Evolutionary conservation across 495 filamentous ascomycete genomes (phyloP).

Genomic region (Penicillium verhagenii): DNA sequence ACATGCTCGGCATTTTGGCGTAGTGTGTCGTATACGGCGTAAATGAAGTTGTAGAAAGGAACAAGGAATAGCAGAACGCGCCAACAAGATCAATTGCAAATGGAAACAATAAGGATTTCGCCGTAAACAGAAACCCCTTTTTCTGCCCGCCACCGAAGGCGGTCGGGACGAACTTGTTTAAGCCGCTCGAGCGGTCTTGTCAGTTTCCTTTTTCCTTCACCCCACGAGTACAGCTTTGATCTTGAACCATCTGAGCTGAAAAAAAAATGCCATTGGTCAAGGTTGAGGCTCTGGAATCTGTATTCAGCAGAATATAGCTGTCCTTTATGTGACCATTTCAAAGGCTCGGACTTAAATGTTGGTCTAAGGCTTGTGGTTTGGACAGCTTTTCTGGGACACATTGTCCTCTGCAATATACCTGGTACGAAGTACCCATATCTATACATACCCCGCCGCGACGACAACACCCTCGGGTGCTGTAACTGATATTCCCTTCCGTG

Average conservation of each 20-base stretch:
- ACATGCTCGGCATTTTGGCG: conserved; percentile 69
- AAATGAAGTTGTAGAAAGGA: background rate
- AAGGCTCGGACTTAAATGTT: conserved; percentile 6
- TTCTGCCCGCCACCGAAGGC: conserved; percentile 18
- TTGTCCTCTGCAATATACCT: background rate
- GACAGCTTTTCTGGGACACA: background rate
- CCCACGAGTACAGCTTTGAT: background rate
- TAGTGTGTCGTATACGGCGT: background rate
- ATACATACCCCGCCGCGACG: conserved; percentile 48
- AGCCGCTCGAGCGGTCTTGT: conserved; percentile 9
- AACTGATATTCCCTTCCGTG: conserved; percentile 51
- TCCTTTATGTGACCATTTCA: background rate
- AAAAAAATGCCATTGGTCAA: background rate
- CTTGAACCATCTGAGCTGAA: background rate
- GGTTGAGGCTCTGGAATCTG: background rate
- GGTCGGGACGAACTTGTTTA: conserved; percentile 9
- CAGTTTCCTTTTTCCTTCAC: conserved; percentile 2
- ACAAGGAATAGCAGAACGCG: background rate
- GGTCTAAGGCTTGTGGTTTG: background rate
- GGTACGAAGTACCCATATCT: background rate
- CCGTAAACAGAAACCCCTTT: conserved; percentile 16
- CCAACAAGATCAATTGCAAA: background rate
- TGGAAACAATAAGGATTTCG: background rate
- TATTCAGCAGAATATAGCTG: background rate
- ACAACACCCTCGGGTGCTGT: conserved; percentile 54